Evolutionary conservation across 306 rosid genomes (phyloP).

Genomic region (Dalbergia cochinchinensis): DNA sequence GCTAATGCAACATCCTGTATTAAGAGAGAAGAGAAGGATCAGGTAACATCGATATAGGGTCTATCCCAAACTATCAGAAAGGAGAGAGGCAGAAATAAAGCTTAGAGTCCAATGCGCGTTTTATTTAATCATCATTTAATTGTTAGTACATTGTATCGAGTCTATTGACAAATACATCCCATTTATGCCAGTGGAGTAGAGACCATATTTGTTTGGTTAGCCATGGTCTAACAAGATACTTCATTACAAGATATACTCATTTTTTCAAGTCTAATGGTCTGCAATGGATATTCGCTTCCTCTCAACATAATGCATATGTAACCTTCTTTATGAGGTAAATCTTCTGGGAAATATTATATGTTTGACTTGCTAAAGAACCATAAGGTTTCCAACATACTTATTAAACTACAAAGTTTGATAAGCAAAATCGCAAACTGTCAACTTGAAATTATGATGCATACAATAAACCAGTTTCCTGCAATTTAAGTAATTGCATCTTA

Average conservation of each 20-base stretch:
- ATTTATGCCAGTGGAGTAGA: not conserved
- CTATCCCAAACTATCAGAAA: not conserved
- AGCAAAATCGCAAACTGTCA: not conserved
- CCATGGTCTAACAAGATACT: not conserved
- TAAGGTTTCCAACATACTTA: not conserved
- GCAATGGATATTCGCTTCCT: not conserved
- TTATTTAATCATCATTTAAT: not conserved
- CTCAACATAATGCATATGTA: not conserved
- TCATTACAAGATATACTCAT: conserved; percentile 1
- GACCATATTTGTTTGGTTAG: not conserved
- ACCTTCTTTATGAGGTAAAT: not conserved
- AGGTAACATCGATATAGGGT: not conserved
- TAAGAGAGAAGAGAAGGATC: conserved; percentile 28
- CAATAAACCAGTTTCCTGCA: conserved; percentile 18
- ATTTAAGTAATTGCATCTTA: conserved; percentile 6
- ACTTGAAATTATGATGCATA: conserved; percentile 4
- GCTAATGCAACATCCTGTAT: conserved; percentile 90
- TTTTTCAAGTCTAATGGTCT: not conserved
- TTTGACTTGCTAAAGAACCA: not conserved
- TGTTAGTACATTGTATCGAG: not conserved
- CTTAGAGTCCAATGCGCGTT: not conserved
- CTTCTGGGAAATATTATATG: not conserved
- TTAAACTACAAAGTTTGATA: not conserved
- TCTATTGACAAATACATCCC: not conserved
- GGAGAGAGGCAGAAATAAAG: conserved; percentile 12